A percentile compares a stretch with the other conserved stretches of the same genome.
Evolutionary conservation across 768 basidiomycete genomes (phyloP).

Genomic region (Leucocoprinus leucothites): DNA sequence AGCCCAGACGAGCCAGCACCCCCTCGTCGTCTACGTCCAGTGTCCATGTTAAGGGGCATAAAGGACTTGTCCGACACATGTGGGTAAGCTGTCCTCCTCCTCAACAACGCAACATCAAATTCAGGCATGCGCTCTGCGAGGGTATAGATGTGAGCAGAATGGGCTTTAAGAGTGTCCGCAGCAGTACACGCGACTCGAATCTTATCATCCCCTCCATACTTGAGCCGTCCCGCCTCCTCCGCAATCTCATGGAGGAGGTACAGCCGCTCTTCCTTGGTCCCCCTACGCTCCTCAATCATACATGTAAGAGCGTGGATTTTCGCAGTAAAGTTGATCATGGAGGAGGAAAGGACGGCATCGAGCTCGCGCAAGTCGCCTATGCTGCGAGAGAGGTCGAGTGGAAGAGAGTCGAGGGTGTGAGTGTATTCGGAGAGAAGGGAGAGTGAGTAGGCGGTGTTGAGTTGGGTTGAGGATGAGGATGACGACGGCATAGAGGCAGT

Average conservation of each 20-base stretch:
- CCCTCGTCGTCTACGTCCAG: constrained; percentile 59
- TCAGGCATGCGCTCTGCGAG: constrained; percentile 63
- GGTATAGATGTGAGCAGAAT: constrained; percentile 56
- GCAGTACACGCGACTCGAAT: constrained; percentile 92
- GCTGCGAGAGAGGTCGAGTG: constrained; percentile 89
- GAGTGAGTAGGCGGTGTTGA: constrained; percentile 57
- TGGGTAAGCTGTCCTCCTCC: constrained; percentile 68
- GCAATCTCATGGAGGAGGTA: constrained; percentile 90
- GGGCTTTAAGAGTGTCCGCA: constrained; percentile 78
- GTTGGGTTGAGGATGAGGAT: constrained; percentile 19
- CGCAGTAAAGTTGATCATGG: constrained; percentile 74
- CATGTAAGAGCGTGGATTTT: constrained; percentile 74
- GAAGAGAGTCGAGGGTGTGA: constrained; percentile 90
- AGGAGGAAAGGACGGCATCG: constrained; percentile 93
- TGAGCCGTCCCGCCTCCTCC: constrained; percentile 87
- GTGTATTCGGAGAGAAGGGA: constrained; percentile 78
- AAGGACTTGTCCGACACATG: constrained; percentile 70
- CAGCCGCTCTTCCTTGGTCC: constrained; percentile 70
- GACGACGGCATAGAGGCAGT: constrained; percentile 18
- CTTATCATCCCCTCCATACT: constrained; percentile 96
- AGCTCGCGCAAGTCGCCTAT: constrained; percentile 97
- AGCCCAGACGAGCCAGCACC: constrained; percentile 41
- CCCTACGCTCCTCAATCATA: constrained; percentile 67
- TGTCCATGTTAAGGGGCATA: constrained; percentile 61
- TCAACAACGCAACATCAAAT: constrained; percentile 55